Evolutionary conservation across 768 basidiomycete genomes (phyloP).

Genomic region (Floccularia luteovirens): DNA sequence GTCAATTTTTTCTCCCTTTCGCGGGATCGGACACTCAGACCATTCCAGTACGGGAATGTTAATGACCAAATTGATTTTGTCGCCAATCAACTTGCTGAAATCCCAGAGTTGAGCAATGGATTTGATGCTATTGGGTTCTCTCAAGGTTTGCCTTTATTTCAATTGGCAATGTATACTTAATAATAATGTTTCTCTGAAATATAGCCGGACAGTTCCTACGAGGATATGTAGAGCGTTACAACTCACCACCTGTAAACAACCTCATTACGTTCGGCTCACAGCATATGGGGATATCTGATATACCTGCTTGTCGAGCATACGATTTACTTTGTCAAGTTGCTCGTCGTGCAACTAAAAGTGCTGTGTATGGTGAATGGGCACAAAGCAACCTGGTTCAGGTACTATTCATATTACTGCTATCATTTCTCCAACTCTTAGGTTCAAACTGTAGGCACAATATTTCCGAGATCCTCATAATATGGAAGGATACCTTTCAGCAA

Average conservation of each 20-base stretch:
- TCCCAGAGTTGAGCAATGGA: conserved; percentile 59
- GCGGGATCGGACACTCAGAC: neutral
- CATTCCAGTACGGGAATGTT: conserved; percentile 66
- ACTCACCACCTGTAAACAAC: conserved; percentile 67
- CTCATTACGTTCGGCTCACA: conserved; percentile 85
- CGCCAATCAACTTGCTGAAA: conserved; percentile 51
- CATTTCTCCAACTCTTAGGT: neutral
- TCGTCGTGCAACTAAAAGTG: conserved; percentile 48
- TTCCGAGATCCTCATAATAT: conserved; percentile 67
- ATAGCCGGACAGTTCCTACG: conserved; percentile 79
- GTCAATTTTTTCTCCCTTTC: conserved; percentile 18
- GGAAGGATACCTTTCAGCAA: conserved; percentile 47
- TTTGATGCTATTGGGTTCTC: conserved; percentile 89
- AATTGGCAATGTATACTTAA: neutral
- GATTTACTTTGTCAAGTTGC: conserved; percentile 70
- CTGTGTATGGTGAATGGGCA: conserved; percentile 70
- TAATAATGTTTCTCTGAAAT: neutral
- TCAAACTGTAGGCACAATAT: conserved; percentile 64
- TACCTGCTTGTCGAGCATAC: conserved; percentile 54
- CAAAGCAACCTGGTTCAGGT: conserved; percentile 75
- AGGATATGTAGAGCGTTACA: conserved; percentile 75
- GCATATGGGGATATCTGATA: conserved; percentile 79
- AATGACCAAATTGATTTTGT: conserved; percentile 62
- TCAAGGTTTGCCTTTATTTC: conserved; percentile 43
- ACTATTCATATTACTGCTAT: conserved; percentile 5